Conservation (phyloP, 495 filamentous ascomycete genomes). For the Hyaloscypha finlandica region DNA sequence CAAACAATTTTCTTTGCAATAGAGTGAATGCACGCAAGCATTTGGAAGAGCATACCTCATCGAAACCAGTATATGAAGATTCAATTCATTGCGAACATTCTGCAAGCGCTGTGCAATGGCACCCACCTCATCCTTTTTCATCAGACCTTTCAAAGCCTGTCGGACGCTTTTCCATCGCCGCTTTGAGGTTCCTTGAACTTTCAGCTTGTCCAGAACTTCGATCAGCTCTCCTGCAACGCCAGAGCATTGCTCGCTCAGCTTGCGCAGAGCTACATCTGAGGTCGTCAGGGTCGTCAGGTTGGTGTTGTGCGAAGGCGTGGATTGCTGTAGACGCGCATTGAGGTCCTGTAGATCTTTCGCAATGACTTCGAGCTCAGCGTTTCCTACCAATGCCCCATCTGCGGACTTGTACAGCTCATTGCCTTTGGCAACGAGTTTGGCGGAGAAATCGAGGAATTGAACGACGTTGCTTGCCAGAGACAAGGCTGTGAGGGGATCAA, state of each 20-base stretch:
- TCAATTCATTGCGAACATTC: not conserved
- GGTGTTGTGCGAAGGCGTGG: not conserved
- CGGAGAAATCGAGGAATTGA: conserved; percentile 14
- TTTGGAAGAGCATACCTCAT: not conserved
- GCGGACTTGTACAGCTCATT: conserved; percentile 4
- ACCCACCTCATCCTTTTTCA: not conserved
- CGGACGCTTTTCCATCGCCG: conserved; percentile 6
- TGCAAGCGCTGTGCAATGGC: not conserved
- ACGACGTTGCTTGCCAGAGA: conserved; percentile 1
- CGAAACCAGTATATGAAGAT: conserved; percentile 1
- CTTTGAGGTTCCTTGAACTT: not conserved
- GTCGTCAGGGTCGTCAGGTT: not conserved
- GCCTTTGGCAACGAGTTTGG: conserved; percentile 1
- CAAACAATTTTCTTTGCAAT: not conserved
- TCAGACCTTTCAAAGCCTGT: not conserved
- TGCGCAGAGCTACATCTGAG: not conserved
- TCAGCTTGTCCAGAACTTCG: not conserved
- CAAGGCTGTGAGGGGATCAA: conserved; percentile 9
- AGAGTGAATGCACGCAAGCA: not conserved
- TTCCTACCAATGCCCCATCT: not conserved
- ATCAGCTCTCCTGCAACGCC: not conserved
- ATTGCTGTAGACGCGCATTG: not conserved
- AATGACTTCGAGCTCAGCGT: not conserved
- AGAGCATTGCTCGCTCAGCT: not conserved
- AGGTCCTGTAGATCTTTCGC: conserved; percentile 1